Evolutionary conservation across 352 stramenopile genomes (phyloP), one percentile per base, ranked within the genome.

Genomic region (Globisporangium perplexum): DNA sequence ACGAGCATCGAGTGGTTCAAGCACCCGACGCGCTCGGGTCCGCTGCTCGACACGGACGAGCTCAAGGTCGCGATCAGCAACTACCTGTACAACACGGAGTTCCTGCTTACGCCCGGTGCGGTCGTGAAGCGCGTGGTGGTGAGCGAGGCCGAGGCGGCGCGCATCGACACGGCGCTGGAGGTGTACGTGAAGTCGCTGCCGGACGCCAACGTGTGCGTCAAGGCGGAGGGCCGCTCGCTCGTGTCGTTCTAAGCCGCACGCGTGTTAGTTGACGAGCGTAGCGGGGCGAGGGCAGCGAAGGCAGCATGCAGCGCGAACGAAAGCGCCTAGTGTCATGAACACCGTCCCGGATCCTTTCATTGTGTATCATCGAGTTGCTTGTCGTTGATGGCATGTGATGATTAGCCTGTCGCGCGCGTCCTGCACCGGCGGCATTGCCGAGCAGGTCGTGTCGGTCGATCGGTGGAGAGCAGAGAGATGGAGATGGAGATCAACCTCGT

Each of bases 71-170:
- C 57, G 26, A 30, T 67, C 30, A 66, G 48, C 41, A 64, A 71
- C 48, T 79, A 58, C 23, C 12, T 79, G 53, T 72, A 74, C 61
- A 66, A 47, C 23, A 58, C 61, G 43, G 61, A 77, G 59, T 72
- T 71, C 31, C 12, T 43, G 18, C 6, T 43, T 30, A 50, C 38
- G 2, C 4, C 30, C 10, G 55, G 22, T 14, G n/a, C 38, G 23
- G 35, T 60, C 12, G 54, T 60, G 30, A 46, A 52, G 17, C 28
- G n/a, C 14, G 52, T 83, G 8, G 68, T 82, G 43, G 62, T 74
- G 22, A 93, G 77, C 47, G 33, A 85, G 28, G 84, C 73, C 43
- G 88, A 91, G 77, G 62, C 86, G 6, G 31, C 26, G n/a, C 47
- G 47, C 15, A 61, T 61, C 6, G 53, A 60, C 36, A 46, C 41